Evolutionary conservation across 139 green algal genomes (phyloP), one percentile per base, ranked within the genome.

Genomic region (Chlorella ohadii): DNA sequence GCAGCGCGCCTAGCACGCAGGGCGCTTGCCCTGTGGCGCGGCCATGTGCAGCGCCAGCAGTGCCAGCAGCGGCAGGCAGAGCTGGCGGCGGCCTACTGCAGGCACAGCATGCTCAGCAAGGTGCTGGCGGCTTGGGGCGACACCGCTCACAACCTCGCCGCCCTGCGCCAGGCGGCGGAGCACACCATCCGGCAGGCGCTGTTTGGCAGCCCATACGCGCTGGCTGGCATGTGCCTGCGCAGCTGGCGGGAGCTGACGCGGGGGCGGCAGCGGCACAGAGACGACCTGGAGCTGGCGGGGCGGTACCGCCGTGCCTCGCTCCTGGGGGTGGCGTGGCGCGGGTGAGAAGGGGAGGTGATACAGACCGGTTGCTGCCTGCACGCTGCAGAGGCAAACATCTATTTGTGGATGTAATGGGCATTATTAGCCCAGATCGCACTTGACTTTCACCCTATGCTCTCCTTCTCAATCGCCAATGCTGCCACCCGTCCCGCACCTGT

Each of bases 211-310:
- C 17, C 23, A 5, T 17, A 38, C 6, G 31, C 28, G 67, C 51
- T 84, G 79, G 51, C 55, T 2, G 31, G n/a, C 28, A 68, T 84
- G 64, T 78, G 79, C 51, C 66, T 84, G 79, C n/a, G 31, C 25
- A 28, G 31, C 44, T 84, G 79, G 79, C 47, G 27, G 41, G 11
- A 31, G 65, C 20, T 59, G 16, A 39, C 63, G 0, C 25, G n/a
- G 15, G 31, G 67, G 3, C 25, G 27, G 16, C 27, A 68, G 39
- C 44, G 27, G 34, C 47, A 79, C 22, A 41, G 78, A 28, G 78
- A 76, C 9, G 27, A n/a, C 19, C 16, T 11, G 22, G 33, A 71
- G 22, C 47, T 78, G 47, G 79, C 79, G 2, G n/a, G 38, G 17
- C 47, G 79, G 16, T 33, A 79, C 67, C 67, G 55, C 34, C 51